Conservation (phyloP, 1,284 basidiomycete genomes). For the Apiotrichum gracile region DNA sequence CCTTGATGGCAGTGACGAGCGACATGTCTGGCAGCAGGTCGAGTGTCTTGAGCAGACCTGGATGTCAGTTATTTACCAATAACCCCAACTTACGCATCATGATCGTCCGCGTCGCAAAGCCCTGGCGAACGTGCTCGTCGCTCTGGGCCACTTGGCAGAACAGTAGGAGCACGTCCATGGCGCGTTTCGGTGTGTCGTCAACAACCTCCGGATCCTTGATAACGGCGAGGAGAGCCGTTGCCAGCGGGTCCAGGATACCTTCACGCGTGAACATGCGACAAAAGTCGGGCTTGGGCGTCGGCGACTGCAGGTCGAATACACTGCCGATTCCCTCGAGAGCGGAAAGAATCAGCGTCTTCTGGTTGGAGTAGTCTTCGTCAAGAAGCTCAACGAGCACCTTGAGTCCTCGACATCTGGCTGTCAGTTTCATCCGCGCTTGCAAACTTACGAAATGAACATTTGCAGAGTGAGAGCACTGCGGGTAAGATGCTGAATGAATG, state of each 20-base stretch:
- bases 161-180: constrained; percentile 81
- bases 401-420: constrained; percentile 76
- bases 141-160: constrained; percentile 94
- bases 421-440: background rate
- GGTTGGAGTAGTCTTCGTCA: constrained; percentile 89
- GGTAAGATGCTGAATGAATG: constrained; percentile 86
- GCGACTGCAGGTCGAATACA: constrained; percentile 88
- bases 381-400: constrained; percentile 91
- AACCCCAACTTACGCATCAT: constrained; percentile 66
- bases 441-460: constrained; percentile 89
- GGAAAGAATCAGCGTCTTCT: constrained; percentile 83
- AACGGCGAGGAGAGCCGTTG: constrained; percentile 80
- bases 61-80: background rate
- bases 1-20: constrained; percentile 83
- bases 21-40: constrained; percentile 75
- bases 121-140: constrained; percentile 84
- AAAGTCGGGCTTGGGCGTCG: constrained; percentile 95
- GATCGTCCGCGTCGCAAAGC: constrained; percentile 81
- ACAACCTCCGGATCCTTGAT: constrained; percentile 65
- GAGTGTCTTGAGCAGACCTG: constrained; percentile 77
- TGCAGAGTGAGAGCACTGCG: constrained; percentile 88
- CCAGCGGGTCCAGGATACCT: constrained; percentile 85
- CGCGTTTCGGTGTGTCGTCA: constrained; percentile 74
- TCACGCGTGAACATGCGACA: constrained; percentile 97
- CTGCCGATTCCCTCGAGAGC: constrained; percentile 90